These are phyloP conservation scores for Flaveria brownii DNA, from an alignment of 129 eudicot species.

Conservation along the genomic window DNA sequence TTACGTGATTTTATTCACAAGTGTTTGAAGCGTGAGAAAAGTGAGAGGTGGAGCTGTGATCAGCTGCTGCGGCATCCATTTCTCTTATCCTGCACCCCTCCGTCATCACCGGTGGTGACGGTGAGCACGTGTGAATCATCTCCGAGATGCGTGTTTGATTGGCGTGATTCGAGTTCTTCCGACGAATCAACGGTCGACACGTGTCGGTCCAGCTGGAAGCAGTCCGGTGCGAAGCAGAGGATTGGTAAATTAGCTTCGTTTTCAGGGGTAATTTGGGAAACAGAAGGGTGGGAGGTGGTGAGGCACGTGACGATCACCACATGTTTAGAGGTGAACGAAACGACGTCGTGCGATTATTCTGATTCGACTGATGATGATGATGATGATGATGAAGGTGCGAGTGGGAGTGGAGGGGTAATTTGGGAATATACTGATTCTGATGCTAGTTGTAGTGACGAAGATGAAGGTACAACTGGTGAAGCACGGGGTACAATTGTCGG, in stretches of 20 bases:
- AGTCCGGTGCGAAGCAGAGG: constrained; percentile 37
- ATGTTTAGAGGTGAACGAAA: constrained; percentile 6
- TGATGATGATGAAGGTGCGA: constrained; percentile 1
- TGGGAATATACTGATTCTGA: constrained; percentile 33
- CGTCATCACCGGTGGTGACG: not conserved
- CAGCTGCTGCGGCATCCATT: constrained; percentile 68
- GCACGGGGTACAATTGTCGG: constrained; percentile 20
- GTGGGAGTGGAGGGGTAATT: constrained; percentile 32
- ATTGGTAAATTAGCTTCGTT: constrained; percentile 51
- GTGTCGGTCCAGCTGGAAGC: not conserved
- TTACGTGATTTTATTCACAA: constrained; percentile 57
- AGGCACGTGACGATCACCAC: constrained; percentile 29
- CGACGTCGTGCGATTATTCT: constrained; percentile 30
- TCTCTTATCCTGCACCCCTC: constrained; percentile 30
- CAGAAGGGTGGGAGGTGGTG: constrained; percentile 72
- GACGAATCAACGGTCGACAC: constrained; percentile 32
- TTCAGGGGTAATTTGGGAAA: constrained; percentile 61
- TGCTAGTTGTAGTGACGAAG: constrained; percentile 5
- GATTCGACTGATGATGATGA: constrained; percentile 16
- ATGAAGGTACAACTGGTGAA: constrained; percentile 25
- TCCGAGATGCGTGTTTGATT: constrained; percentile 65
- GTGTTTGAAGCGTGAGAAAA: constrained; percentile 43
- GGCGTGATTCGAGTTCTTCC: constrained; percentile 37
- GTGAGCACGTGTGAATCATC: constrained; percentile 29
- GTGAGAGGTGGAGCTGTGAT: constrained; percentile 67